Evolutionary conservation across 331 rosid species (phyloP), one percentile per base, ranked within the genome.

Genomic region (Rosa hybrid): DNA sequence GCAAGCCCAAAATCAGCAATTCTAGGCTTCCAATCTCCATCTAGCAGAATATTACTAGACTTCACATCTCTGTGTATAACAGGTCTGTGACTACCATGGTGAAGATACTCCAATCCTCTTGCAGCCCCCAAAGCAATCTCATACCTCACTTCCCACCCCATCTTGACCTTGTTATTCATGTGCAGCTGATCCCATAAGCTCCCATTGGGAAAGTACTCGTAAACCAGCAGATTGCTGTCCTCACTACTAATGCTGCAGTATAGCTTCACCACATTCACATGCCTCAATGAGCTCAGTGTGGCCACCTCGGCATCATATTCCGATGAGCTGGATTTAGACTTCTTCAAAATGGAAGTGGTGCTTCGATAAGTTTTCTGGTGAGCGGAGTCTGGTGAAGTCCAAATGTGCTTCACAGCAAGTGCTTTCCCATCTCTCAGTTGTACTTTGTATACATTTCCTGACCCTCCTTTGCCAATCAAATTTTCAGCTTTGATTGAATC

Each of bases 1-100:
- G 99, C 99, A n/a, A 95, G 90, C 12, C 99, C 99, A 76, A 95
- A 95, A 83, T 93, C 99, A 76, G 98, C 99, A 80, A 95, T 93
- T 81, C 88, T 90, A 42, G 99, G 97, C 89, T 89, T 95, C 99
- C 93, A 95, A 71, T 88, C 83, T 71, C 74, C 90, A 81, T 95
- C 97, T 63, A 95, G 82, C 80, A 95, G 86, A 75, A 95, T 95
- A 53, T 95, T 95, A 78, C 99, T 93, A 5, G 98, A 93, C 76
- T 95, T 93, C 60, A 95, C 98, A 86, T 95, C 99, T 21, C 99
- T 83, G 69, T 95, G 99, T 64, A 95, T 89, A 72, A 95, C 98
- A 6, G 93, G 92, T 74, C 94, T 83, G 49, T 87, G 91, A 81
- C 91, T 90, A 0, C 98, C 96, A 84, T 95, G 96, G 79, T 95